Percentiles rank a stretch among this genome's conserved stretches.
phyloP scores from a whole-genome alignment of 257 asterid genomes.

The Paulownia fortunei region DNA sequence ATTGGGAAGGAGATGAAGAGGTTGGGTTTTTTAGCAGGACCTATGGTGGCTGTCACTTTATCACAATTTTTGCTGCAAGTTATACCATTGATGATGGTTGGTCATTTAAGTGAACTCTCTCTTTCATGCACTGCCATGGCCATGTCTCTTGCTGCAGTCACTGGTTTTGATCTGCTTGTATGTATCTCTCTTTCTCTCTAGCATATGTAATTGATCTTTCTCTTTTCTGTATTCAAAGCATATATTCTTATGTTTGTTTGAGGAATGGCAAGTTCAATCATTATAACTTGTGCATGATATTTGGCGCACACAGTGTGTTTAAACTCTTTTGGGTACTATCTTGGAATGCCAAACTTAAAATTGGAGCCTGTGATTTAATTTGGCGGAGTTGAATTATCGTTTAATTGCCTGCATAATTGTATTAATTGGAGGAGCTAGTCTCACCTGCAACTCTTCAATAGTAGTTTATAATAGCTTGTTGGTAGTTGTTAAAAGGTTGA shows the following conservation, averaged over 20 bases:
- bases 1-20: slow-evolving; percentile 62
- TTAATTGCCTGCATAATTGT: too few relatives aligned
- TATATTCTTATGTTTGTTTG: too few relatives aligned
- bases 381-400: too few relatives aligned
- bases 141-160: slow-evolving; percentile 66
- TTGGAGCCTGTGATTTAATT: too few relatives aligned
- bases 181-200: slow-evolving; percentile 20
- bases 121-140: slow-evolving; percentile 85
- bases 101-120: slow-evolving; percentile 74
- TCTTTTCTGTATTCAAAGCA: too few relatives aligned
- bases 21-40: slow-evolving; percentile 74
- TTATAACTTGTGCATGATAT: background rate
- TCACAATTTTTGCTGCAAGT: slow-evolving; percentile 55
- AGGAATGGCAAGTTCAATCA: too few relatives aligned
- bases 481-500: too few relatives aligned
- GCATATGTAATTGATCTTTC: too few relatives aligned
- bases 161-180: slow-evolving; percentile 83
- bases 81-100: slow-evolving; percentile 74
- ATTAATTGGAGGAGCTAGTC: background rate
- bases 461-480: too few relatives aligned
- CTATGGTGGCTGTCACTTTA: slow-evolving; percentile 74
- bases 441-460: background rate
- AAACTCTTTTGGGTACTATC: background rate
- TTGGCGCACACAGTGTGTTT: too few relatives aligned
- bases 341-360: background rate